Base-by-base conservation (phyloP, 129 eudicot species). In the Dittrichia graveolens region DNA sequence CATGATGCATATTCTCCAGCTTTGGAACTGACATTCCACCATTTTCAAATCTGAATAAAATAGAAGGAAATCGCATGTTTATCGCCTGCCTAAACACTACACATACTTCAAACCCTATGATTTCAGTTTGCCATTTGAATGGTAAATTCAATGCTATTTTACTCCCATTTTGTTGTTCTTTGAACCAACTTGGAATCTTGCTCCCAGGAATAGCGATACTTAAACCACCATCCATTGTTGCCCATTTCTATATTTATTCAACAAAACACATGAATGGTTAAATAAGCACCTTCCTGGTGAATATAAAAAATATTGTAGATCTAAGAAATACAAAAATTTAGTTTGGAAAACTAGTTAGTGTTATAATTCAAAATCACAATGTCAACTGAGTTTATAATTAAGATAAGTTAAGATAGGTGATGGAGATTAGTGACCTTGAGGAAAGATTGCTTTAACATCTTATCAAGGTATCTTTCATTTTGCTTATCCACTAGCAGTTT, bases 401-500 rank as follows among this genome's bases (percentile, higher is more conserved):
- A 14, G 5, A 6, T 55, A 16, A 55, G 9, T 16, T 3, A 9
- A 10, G 13, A 7, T 3, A 31, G 8, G 39, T 19, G 63, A 57
- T 31, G 5, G 41, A 31, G n/a, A 57, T 57, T 24, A 19, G 57
- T n/a, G 0, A 66, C 71, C 71, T 66, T 24, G 8, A 66, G 12
- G 18, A 46, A 66, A 3, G 71, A 9, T 67, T 46, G 0, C 18
- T 34, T 16, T 44, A 34, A n/a, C 72, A 67, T 19, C 13, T 47
- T 67, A n/a, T 47, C 43, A 31, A 48, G 58, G 44, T 18, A 24
- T 11, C 7, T 31, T 8, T 8, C 3, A 49, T 50, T n/a, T 9
- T 49, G 60, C n/a, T 49, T 45, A 67, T 67, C 59, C 73, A 11
- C 34, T 65, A 48, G 31, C 3, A 67, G 44, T 67, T 67, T 67